Conservation (phyloP, 2,329 filamentous ascomycete genomes). For the Fusarium secorum region DNA sequence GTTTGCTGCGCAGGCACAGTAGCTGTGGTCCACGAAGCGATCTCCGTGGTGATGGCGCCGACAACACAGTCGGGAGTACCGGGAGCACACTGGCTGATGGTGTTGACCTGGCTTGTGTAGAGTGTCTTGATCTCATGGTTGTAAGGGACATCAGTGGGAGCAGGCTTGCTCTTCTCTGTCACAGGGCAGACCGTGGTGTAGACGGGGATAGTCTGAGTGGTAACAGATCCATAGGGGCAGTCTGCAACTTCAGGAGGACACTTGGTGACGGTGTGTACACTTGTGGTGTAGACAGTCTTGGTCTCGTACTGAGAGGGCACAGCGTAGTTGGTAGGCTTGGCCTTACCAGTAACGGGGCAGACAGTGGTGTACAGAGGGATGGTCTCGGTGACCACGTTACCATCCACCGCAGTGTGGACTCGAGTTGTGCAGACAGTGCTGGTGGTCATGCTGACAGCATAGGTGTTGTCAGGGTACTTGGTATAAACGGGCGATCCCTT, state of each 20-base stretch:
- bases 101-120: conserved; percentile 62
- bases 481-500: conserved; percentile 20
- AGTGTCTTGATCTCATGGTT: conserved; percentile 50
- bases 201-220: conserved; percentile 42
- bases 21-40: conserved; percentile 36
- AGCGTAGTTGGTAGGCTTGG: conserved; percentile 23
- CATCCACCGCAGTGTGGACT: conserved; percentile 54
- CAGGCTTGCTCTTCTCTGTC: conserved; percentile 17
- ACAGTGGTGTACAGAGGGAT: conserved; percentile 56
- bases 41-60: conserved; percentile 45
- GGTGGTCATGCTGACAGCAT: conserved; percentile 28
- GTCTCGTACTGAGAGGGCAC: conserved; percentile 32
- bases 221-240: conserved; percentile 53
- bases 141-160: conserved; percentile 19
- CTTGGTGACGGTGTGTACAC: conserved; percentile 61
- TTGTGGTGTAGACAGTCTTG: conserved; percentile 60
- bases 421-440: conserved; percentile 52
- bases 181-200: conserved; percentile 28
- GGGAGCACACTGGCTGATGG: conserved; percentile 62
- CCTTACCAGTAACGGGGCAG: conserved; percentile 47
- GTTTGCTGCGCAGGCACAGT: conserved; percentile 30
- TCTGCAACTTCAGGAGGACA: conserved; percentile 60
- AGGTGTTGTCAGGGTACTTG: conserved; percentile 5
- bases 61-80: conserved; percentile 59
- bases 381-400: conserved; percentile 50